These are phyloP conservation scores for Trichoderma sp. DNA, from an alignment of 2,329 filamentous ascomycete species.

Conservation along the genomic window DNA sequence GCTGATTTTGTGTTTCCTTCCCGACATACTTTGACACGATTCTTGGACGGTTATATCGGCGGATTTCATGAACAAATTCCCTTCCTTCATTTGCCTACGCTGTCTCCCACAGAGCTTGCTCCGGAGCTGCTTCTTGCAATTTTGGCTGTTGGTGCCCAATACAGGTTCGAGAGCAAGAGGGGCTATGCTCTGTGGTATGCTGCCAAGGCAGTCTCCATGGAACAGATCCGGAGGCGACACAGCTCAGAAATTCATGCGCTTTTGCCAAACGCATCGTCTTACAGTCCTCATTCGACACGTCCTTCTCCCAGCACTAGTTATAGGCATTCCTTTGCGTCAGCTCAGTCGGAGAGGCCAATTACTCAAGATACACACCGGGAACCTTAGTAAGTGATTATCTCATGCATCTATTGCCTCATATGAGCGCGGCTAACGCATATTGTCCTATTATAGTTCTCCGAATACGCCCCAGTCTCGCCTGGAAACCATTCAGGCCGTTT, in stretches of 20 bases:
- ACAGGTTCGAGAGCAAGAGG: constrained; percentile 63
- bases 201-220: constrained; percentile 59
- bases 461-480: constrained; percentile 63
- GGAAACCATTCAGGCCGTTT: constrained; percentile 67
- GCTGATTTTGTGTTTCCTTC: constrained; percentile 70
- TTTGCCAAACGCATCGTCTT: constrained; percentile 60
- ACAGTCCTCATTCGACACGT: constrained; percentile 63
- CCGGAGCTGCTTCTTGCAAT: constrained; percentile 71
- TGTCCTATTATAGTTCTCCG: constrained; percentile 49
- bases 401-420: not conserved
- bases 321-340: constrained; percentile 62
- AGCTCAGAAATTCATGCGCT: constrained; percentile 61
- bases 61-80: constrained; percentile 64
- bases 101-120: constrained; percentile 65
- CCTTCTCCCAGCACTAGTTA: constrained; percentile 62
- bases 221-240: constrained; percentile 61
- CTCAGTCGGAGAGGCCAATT: constrained; percentile 59
- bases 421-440: not conserved
- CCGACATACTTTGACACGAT: constrained; percentile 68
- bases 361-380: constrained; percentile 63
- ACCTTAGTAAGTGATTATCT: constrained; percentile 55
- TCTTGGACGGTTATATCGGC: constrained; percentile 70
- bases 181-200: constrained; percentile 66
- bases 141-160: constrained; percentile 68
- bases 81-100: constrained; percentile 69